phyloP scores from a whole-genome alignment of 1,139 yeast genomes.

The Candida smagusa region DNA sequence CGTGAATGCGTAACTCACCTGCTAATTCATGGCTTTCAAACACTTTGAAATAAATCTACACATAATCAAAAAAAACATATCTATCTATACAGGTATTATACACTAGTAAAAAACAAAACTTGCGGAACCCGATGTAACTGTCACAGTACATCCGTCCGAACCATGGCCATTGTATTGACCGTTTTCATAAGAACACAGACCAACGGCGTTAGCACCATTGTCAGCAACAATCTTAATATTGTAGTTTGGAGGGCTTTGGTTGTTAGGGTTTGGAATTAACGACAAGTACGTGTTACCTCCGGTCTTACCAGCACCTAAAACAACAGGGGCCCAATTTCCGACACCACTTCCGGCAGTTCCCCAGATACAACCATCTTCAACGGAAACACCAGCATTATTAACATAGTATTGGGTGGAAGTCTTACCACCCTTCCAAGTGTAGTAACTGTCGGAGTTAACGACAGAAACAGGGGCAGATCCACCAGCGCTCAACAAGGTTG shows the following conservation, averaged over 20 bases:
- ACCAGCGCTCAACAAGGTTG: constrained; percentile 67
- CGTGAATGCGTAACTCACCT: too few relatives aligned
- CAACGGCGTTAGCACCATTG: constrained; percentile 48
- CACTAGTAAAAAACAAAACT: constrained; percentile 58
- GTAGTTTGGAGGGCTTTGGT: constrained; percentile 57
- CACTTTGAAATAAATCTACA: too few relatives aligned
- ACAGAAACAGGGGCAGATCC: constrained; percentile 56
- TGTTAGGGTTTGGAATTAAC: constrained; percentile 81
- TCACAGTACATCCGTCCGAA: constrained; percentile 74
- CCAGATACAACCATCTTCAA: constrained; percentile 76
- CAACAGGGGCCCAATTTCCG: constrained; percentile 86
- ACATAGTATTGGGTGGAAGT: constrained; percentile 81
- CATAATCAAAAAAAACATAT: not conserved
- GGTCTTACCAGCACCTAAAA: constrained; percentile 70
- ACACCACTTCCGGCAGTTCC: constrained; percentile 60
- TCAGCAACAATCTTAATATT: constrained; percentile 68
- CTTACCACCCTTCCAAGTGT: constrained; percentile 59
- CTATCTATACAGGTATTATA: constrained; percentile 2
- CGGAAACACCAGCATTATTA: constrained; percentile 74
- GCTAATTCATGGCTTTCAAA: too few relatives aligned
- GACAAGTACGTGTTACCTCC: constrained; percentile 67
- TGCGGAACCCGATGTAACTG: constrained; percentile 65
- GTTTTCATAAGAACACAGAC: constrained; percentile 61
- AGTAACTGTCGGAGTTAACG: constrained; percentile 62
- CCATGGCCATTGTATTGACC: constrained; percentile 64